Conservation (phyloP, 768 basidiomycete species). For the Termitomyces sp. region DNA sequence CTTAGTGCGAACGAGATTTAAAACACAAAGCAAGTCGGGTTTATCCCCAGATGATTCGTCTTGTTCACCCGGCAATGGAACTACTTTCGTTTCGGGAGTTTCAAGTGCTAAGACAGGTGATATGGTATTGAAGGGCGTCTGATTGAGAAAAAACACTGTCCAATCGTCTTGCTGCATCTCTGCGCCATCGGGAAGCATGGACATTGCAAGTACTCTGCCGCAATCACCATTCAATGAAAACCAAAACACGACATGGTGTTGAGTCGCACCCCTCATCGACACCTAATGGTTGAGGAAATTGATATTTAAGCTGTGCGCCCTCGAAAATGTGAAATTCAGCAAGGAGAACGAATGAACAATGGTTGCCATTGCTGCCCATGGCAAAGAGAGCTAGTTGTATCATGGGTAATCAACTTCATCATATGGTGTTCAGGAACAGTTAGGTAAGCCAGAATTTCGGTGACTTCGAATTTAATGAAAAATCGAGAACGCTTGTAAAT, state of each 20-base stretch:
- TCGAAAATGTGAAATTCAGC: conserved; percentile 99
- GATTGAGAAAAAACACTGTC: conserved; percentile 98
- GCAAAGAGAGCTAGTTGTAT: conserved; percentile 34
- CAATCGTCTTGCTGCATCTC: conserved; percentile 94
- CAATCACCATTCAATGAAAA: conserved; percentile 12
- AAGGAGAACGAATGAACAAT: conserved; percentile 89
- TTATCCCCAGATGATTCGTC: conserved; percentile 22
- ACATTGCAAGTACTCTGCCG: conserved; percentile 81
- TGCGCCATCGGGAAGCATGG: conserved; percentile 98
- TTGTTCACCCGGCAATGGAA: conserved; percentile 31
- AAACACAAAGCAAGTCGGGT: conserved; percentile 72
- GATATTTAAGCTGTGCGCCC: conserved; percentile 90
- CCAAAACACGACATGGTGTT: not conserved
- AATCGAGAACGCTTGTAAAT: not conserved
- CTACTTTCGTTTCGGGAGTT: conserved; percentile 38
- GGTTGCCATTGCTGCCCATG: conserved; percentile 64
- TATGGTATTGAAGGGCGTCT: conserved; percentile 85
- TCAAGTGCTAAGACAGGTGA: conserved; percentile 76
- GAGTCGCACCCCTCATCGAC: conserved; percentile 83
- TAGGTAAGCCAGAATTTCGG: not conserved
- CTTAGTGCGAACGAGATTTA: conserved; percentile 90
- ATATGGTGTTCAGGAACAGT: not conserved
- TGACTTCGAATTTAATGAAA: not conserved
- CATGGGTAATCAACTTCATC: conserved; percentile 16
- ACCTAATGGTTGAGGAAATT: conserved; percentile 93